Conservation (phyloP, 257 asterid species). For the Salvia miltiorrhiza region DNA sequence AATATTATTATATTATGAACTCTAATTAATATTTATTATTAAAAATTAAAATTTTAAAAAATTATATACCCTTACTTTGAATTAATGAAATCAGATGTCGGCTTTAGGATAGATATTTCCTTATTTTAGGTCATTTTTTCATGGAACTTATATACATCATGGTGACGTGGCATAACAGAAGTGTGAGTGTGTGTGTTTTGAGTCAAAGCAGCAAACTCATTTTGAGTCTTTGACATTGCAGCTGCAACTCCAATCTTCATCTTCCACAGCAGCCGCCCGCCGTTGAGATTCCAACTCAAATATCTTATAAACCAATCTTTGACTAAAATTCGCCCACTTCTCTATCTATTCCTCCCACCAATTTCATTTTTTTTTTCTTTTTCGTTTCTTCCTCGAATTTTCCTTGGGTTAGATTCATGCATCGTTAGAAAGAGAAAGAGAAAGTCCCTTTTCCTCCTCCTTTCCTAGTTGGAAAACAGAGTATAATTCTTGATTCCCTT, state of each 20-base stretch:
- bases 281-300: neutral
- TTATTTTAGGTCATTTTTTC: no score
- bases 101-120: no score
- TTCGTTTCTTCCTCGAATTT: slow-evolving; percentile 18
- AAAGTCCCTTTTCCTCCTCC: slow-evolving; percentile 10
- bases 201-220: slow-evolving; percentile 5
- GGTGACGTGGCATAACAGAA: neutral
- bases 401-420: slow-evolving; percentile 18
- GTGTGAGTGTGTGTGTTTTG: neutral
- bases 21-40: no score
- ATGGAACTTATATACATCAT: neutral
- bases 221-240: neutral
- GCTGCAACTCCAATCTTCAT: neutral
- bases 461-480: neutral
- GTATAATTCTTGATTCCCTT: slow-evolving; percentile 2
- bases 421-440: neutral
- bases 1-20: no score
- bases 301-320: neutral
- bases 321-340: neutral
- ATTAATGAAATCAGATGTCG: no score
- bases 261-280: slow-evolving; percentile 19
- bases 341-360: neutral
- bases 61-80: no score
- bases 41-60: no score
- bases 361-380: neutral